Evolutionary conservation across 148 eudicot species (phyloP).

Genomic region (Camellia sinensis): DNA sequence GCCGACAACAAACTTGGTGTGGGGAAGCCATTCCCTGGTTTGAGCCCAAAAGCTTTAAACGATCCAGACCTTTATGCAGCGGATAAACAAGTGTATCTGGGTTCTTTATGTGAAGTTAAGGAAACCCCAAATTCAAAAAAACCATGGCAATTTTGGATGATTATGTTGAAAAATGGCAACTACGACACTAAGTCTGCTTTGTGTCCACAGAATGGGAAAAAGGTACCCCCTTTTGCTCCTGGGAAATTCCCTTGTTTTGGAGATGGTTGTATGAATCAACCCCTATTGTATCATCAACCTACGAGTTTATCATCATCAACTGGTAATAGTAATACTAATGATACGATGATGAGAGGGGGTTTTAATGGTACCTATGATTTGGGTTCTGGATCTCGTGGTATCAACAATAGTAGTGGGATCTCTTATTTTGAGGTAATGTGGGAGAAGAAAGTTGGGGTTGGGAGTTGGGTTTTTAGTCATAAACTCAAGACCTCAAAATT

Average conservation of each 20-base stretch:
- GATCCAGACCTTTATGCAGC: conserved; percentile 76
- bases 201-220: conserved; percentile 74
- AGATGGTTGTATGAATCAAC: conserved; percentile 81
- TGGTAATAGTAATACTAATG: conserved; percentile 15
- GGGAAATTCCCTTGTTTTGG: conserved; percentile 78
- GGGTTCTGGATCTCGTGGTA: conserved; percentile 4
- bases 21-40: conserved; percentile 59
- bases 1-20: conserved; percentile 66
- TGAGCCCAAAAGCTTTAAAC: conserved; percentile 35
- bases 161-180: conserved; percentile 82
- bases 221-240: conserved; percentile 44
- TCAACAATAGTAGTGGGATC: background rate
- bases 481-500: conserved; percentile 46
- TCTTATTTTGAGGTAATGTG: conserved; percentile 51
- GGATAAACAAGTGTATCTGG: conserved; percentile 61
- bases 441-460: conserved; percentile 46
- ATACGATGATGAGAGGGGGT: conserved; percentile 51
- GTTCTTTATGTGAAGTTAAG: conserved; percentile 52
- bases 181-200: conserved; percentile 56
- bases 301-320: conserved; percentile 24
- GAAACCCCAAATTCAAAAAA: conserved; percentile 14
- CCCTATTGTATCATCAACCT: conserved; percentile 43
- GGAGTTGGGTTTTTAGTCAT: conserved; percentile 56
- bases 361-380: conserved; percentile 65
- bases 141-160: conserved; percentile 84